Evolutionary conservation across 1,284 basidiomycete species (phyloP), one percentile per base, ranked within the genome.

Genomic region (Exsudoporus floridanus): DNA sequence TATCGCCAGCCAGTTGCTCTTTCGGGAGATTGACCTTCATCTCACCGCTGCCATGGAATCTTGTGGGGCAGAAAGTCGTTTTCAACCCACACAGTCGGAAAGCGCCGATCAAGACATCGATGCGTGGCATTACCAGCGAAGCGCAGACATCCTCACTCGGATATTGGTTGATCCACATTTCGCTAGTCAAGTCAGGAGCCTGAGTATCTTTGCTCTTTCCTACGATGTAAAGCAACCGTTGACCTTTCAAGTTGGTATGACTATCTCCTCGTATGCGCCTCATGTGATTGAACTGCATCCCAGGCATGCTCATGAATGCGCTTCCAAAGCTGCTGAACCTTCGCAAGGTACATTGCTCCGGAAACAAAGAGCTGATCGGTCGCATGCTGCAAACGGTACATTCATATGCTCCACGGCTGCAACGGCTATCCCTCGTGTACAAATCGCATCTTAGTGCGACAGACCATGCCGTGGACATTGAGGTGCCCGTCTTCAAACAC

Each of bases 251-350:
- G 81, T 79, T 35, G 82, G 85, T 83, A 59, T 25, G 73, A 55
- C 21, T 10, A 35, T 35, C 21, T 38, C 16, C 5, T 23, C 19
- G 25, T 7, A 27, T 48, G 19, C 9, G 16, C 18, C 42, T 44
- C 30, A 31, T 19, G 19, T 34, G 25, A 19, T 8, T 51, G 36
- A 61, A 25, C 10, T 43, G 28, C 35, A 18, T 49, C 18, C 14
- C 36, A 86, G 84, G 82, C 28, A 86, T 88, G 80, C 70, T 88
- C 38, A 76, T 80, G 21, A 88, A 87, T 43, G 82, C 83, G 1
- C 70, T 88, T 14, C 83, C 84, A 16, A 84, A 82, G 60, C 65
- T 88, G 28, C 66, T 68, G 45, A 83, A 81, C 58, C 70, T 88
- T 31, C 75, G 76, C 36, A 81, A 81, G 52, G 76, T 85, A 5